A percentile compares a stretch with the other conserved stretches of the same genome.
Evolutionary conservation across 108 stramenopile species (phyloP).

Genomic region (Nannochloropsis granulata): DNA sequence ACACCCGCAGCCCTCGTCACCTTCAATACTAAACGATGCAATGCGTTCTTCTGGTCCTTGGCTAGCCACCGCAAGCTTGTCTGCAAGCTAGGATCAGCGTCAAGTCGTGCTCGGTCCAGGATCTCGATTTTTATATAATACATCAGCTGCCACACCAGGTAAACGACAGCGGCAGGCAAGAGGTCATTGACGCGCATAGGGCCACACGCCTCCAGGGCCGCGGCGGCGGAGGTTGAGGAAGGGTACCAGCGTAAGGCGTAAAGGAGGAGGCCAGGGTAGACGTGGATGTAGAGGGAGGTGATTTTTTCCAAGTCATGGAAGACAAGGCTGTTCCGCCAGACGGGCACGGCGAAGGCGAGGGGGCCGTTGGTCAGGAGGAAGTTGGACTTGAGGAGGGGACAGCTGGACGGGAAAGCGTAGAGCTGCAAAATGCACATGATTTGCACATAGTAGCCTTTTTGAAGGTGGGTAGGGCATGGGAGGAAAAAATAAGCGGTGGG

Average conservation of each 20-base stretch:
- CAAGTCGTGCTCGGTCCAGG: constrained; percentile 26
- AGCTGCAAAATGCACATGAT: constrained; percentile 36
- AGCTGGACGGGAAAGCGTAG: constrained; percentile 36
- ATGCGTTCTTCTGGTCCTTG: constrained; percentile 18
- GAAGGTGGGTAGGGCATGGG: neutral
- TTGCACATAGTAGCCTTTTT: neutral
- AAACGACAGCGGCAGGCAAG: constrained; percentile 23
- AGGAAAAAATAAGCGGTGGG: neutral
- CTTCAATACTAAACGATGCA: constrained; percentile 22
- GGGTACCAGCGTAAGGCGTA: constrained; percentile 49
- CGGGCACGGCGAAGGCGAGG: constrained; percentile 41
- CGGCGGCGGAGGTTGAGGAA: constrained; percentile 5
- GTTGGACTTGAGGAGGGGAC: constrained; percentile 25
- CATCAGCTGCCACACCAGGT: constrained; percentile 47
- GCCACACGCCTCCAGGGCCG: constrained; percentile 1
- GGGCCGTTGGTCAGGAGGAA: constrained; percentile 53
- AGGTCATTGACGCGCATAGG: constrained; percentile 34
- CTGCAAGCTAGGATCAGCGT: constrained; percentile 27
- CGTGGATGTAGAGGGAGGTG: constrained; percentile 57
- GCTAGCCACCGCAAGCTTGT: constrained; percentile 42
- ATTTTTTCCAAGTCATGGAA: constrained; percentile 64
- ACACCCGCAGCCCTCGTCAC: constrained; percentile 1
- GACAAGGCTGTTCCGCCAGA: constrained; percentile 61
- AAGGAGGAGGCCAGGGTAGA: constrained; percentile 47
- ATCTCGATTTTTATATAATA: constrained; percentile 60